phyloP scores from a whole-genome alignment of 2,329 filamentous ascomycete species.

The Cordyceps sp. region DNA sequence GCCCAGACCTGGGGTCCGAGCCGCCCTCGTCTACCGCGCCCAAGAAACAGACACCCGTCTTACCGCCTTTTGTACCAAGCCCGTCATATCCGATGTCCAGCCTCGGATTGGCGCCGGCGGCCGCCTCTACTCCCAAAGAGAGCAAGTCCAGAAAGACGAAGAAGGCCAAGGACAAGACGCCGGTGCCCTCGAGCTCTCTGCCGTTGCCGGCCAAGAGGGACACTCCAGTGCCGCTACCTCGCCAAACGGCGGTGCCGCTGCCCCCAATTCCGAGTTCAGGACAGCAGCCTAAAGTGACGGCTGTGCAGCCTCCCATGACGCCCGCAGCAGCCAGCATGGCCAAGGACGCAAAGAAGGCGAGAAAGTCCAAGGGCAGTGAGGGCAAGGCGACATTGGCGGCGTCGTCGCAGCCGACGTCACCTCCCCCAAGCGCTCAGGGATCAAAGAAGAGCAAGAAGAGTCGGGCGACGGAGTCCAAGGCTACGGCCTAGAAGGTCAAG shows the following conservation, averaged over 20 bases:
- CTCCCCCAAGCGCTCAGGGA: slow-evolving; percentile 7
- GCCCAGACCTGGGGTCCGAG: slow-evolving; percentile 18
- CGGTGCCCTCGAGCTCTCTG: slow-evolving; percentile 6
- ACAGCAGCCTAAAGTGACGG: slow-evolving; percentile 10
- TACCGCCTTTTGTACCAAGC: slow-evolving; percentile 14
- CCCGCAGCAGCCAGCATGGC: slow-evolving; percentile 7
- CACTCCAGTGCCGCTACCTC: slow-evolving; percentile 12
- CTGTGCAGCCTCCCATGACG: slow-evolving; percentile 8
- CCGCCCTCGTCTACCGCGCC: slow-evolving; percentile 6
- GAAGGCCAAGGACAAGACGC: slow-evolving; percentile 11
- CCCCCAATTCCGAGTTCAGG: slow-evolving; percentile 17
- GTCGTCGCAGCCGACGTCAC: too few species aligned
- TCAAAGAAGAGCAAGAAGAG: slow-evolving; percentile 4
- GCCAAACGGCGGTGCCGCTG: slow-evolving; percentile 15
- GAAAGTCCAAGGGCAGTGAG: slow-evolving; percentile 14
- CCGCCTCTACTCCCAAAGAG: slow-evolving; percentile 8
- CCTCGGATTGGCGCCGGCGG: slow-evolving; percentile 2
- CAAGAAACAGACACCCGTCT: slow-evolving; percentile 17
- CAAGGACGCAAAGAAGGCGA: slow-evolving; percentile 13
- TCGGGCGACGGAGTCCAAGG: too few species aligned
- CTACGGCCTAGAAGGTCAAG: slow-evolving; percentile 10
- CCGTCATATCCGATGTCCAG: slow-evolving; percentile 6
- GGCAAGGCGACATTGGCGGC: too few species aligned
- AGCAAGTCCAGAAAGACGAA: slow-evolving; percentile 11
- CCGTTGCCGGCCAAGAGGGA: slow-evolving; percentile 6